Conservation (phyloP, 2,329 filamentous ascomycete species). For the Colletotrichum musicola region DNA sequence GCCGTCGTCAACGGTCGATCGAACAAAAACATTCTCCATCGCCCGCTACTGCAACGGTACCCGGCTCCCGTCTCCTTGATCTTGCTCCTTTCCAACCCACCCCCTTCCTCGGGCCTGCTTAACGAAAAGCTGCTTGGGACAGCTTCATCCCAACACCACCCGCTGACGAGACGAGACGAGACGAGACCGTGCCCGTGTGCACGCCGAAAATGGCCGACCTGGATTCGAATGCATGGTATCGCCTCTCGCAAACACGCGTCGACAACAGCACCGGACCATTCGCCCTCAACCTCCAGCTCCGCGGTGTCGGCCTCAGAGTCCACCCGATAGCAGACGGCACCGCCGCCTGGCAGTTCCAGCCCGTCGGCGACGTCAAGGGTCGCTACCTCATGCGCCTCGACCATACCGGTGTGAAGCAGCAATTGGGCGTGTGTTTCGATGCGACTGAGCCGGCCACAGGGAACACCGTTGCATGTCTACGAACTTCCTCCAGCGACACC, state of each 20-base stretch:
- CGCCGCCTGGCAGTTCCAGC: constrained; percentile 48
- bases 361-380: constrained; percentile 44
- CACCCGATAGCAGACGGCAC: constrained; percentile 32
- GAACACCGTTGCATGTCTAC: constrained; percentile 48
- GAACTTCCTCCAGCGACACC: constrained; percentile 42
- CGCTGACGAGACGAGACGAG: background rate
- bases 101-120: constrained; percentile 27
- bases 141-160: constrained; percentile 11
- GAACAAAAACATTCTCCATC: constrained; percentile 35
- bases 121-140: constrained; percentile 16
- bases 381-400: constrained; percentile 50
- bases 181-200: constrained; percentile 9
- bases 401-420: constrained; percentile 45
- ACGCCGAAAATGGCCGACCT: constrained; percentile 40
- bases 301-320: constrained; percentile 44
- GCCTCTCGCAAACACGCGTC: constrained; percentile 50
- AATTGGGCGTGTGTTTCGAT: constrained; percentile 48
- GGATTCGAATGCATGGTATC: constrained; percentile 52
- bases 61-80: constrained; percentile 22
- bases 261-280: constrained; percentile 46
- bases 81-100: constrained; percentile 3
- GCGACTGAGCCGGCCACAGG: constrained; percentile 42
- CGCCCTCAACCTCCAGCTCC: constrained; percentile 37
- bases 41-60: constrained; percentile 30
- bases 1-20: constrained; percentile 24